Evolutionary conservation across 2,329 filamentous ascomycete species (phyloP), one percentile per base, ranked within the genome.

Genomic region (Fusarium nanum): DNA sequence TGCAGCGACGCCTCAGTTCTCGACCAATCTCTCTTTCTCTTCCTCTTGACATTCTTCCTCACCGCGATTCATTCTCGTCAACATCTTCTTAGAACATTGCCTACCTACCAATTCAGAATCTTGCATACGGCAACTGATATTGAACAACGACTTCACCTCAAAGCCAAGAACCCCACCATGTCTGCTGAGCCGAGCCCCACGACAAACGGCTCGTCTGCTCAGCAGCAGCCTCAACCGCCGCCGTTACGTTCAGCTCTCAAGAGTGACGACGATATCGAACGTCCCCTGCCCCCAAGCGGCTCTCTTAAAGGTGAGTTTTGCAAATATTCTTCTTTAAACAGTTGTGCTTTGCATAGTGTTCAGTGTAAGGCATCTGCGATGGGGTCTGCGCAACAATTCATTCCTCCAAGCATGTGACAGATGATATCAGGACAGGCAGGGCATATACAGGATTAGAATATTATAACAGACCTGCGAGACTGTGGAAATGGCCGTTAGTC

Each of bases 211-310:
- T 48, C 34, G 41, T 34, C 64, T 65, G 49, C 53, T 28, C 66
- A 61, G 41, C 67, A 66, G 45, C 71, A 68, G 62, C 73, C 70
- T 64, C 71, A 71, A 14, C 54, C 54, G 11, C 54, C 54, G 63
- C 80, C 81, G 9, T 74, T 83, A 55, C 81, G 81, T 48, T 83
- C 82, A 40, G 82, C 81, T 25, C 75, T 84, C 70, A 85, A 84
- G 74, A 74, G 70, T 16, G 83, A 85, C 30, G 81, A 83, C 53
- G 83, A 84, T 48, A 72, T 49, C 49, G 80, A 82, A 47, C 78
- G 75, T 62, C 76, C 78, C 5, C 75, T 76, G 23, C 78, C 82
- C 13, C 73, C 79, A 40, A 80, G 77, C 64, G 78, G 78, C 53
- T 76, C 80, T 40, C 72, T 78, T 44, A 85, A 85, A 82, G 83